Base-by-base conservation (phyloP, 1,284 basidiomycete species). In the Trichosporon coremiiforme region DNA sequence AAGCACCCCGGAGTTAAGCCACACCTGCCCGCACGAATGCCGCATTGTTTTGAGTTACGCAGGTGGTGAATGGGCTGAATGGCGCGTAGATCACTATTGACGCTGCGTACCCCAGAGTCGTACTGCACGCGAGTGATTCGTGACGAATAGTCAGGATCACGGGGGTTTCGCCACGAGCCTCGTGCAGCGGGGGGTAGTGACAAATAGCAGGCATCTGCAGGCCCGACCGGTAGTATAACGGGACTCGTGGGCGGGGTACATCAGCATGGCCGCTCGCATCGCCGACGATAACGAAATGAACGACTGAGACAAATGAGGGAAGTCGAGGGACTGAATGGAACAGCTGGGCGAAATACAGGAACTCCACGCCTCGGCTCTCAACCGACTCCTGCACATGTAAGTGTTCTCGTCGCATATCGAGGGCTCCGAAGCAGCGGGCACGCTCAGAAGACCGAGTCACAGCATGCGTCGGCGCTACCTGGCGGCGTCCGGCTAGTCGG, bases 51-150 rank as follows among this genome's bases (percentile, higher is more conserved):
- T 45, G 41, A 45, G 41, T 45, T 45, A 12, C 41, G 17, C 20
- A 25, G 50, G 20, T 22, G n/a, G 3, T 53, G 50, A 53, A 53
- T 53, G 20, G 50, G 1, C n/a, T 53, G 50, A 53, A 53, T 53
- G 50, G 50, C 50, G 22, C 22, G 50, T 20, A 25, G 50, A 53
- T 53, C 50, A 53, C 50, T 25, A 53, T 53, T 53, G 50, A 53
- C 20, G 17, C 9, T 20, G n/a, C 50, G 20, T 53, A 22, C 50
- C 50, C 50, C 17, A 25, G 22, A 8, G 50, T 53, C 50, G 50
- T 25, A 53, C 50, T 53, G 47, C 50, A 53, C 22, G 17, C 50
- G 22, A 20, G 50, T 53, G n/a, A 10, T 53, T 25, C 20, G 22
- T 53, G 50, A 53, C 50, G 50, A 22, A 50, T 22, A 8, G 47